Conservation (phyloP, 495 filamentous ascomycete species). For the Aspergillus baeticus region DNA sequence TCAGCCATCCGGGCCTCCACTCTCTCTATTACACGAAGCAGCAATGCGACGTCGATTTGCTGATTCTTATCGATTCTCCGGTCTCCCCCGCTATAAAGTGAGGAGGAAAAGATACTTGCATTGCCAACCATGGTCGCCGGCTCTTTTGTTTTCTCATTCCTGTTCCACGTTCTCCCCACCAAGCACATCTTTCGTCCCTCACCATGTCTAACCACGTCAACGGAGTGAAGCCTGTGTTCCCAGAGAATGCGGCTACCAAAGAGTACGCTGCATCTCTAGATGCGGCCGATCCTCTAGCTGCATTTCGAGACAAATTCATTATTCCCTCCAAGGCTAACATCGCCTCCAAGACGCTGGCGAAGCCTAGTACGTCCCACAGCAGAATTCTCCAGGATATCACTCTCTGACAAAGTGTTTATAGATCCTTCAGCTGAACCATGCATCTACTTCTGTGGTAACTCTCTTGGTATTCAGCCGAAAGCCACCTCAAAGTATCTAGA, state of each 20-base stretch:
- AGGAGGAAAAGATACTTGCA: background rate
- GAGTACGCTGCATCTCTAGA: conserved; percentile 68
- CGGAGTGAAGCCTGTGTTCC: conserved; percentile 32
- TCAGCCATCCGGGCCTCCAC: conserved; percentile 10
- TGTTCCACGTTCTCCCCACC: background rate
- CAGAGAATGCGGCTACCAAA: conserved; percentile 34
- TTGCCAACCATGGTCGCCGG: no score
- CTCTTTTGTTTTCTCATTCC: background rate
- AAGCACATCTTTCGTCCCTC: background rate
- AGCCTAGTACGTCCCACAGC: conserved; percentile 32
- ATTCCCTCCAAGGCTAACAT: conserved; percentile 82
- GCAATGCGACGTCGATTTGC: background rate
- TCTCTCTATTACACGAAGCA: background rate
- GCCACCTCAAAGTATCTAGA: conserved; percentile 67
- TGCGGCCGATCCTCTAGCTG: conserved; percentile 61
- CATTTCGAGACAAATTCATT: conserved; percentile 73
- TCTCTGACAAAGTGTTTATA: conserved; percentile 21
- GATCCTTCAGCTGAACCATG: conserved; percentile 47
- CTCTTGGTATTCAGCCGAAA: conserved; percentile 85
- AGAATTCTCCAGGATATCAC: background rate
- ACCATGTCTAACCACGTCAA: conserved; percentile 20
- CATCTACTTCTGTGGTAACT: conserved; percentile 94
- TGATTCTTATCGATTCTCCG: background rate
- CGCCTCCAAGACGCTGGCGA: conserved; percentile 61
- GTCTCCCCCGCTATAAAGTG: conserved; percentile 5